Conservation (phyloP, 257 asterid species). For the Jaltomata sinuosa region DNA sequence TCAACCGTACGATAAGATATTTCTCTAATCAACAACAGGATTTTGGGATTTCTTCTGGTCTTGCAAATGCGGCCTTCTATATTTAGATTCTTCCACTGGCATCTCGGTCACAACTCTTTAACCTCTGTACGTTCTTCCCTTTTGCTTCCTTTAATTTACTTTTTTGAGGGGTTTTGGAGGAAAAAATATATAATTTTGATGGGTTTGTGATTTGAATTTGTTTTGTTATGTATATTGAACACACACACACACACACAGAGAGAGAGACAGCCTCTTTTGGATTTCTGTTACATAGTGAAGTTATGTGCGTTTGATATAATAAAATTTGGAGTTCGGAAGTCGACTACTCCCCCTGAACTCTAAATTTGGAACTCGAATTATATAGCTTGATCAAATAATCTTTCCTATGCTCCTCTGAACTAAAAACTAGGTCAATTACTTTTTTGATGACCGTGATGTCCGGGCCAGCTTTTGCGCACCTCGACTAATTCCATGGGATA, state of each 20-base stretch:
- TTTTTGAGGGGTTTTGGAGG: background rate
- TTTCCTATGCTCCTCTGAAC: background rate
- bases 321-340: background rate
- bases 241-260: no score
- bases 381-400: background rate
- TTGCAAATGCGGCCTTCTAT: slow-evolving; percentile 46
- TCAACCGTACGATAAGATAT: background rate
- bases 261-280: background rate
- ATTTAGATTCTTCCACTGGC: slow-evolving; percentile 32
- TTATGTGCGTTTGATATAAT: background rate
- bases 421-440: background rate
- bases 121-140: background rate
- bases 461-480: no score
- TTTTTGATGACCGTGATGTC: no score
- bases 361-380: background rate
- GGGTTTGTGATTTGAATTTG: background rate
- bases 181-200: background rate
- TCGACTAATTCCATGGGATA: no score
- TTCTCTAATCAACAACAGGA: background rate
- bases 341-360: background rate
- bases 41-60: background rate
- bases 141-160: background rate
- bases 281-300: background rate
- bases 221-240: background rate
- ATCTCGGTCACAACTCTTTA: slow-evolving; percentile 7